Evolutionary conservation across 139 green algal genomes (phyloP).

Genomic region (Dunaliella primolecta): DNA sequence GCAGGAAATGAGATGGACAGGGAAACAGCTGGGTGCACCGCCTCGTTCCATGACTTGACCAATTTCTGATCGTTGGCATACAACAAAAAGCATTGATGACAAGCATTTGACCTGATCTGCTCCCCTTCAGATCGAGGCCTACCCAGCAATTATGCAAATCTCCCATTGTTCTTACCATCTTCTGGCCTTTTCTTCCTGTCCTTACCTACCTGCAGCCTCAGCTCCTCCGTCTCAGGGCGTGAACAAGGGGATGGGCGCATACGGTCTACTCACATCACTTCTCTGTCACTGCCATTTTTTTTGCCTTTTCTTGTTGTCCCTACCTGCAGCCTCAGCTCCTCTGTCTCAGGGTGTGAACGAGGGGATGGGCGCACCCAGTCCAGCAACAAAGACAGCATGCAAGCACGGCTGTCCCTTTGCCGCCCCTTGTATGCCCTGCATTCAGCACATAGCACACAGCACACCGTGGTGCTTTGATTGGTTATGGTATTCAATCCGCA

Average conservation of each 20-base stretch:
- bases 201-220: constrained; percentile 39
- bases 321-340: constrained; percentile 55
- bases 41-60: too few species aligned
- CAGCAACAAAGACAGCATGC: constrained; percentile 48
- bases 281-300: too few species aligned
- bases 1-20: neutral
- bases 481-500: too few species aligned
- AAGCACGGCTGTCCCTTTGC: constrained; percentile 27
- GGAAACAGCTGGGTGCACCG: too few species aligned
- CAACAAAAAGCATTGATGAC: too few species aligned
- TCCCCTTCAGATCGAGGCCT: too few species aligned
- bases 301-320: neutral
- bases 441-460: too few species aligned
- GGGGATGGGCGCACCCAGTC: constrained; percentile 50
- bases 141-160: too few species aligned
- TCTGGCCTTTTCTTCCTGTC: neutral
- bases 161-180: too few species aligned
- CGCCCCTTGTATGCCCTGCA: constrained; percentile 9
- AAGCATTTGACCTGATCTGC: too few species aligned
- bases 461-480: too few species aligned
- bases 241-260: constrained; percentile 41
- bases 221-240: constrained; percentile 47
- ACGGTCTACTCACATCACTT: constrained; percentile 55
- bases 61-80: too few species aligned
- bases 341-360: constrained; percentile 14